Evolutionary conservation across 345 rosid genomes (phyloP), one percentile per base, ranked within the genome.

Genomic region (Passiflora organensis): DNA sequence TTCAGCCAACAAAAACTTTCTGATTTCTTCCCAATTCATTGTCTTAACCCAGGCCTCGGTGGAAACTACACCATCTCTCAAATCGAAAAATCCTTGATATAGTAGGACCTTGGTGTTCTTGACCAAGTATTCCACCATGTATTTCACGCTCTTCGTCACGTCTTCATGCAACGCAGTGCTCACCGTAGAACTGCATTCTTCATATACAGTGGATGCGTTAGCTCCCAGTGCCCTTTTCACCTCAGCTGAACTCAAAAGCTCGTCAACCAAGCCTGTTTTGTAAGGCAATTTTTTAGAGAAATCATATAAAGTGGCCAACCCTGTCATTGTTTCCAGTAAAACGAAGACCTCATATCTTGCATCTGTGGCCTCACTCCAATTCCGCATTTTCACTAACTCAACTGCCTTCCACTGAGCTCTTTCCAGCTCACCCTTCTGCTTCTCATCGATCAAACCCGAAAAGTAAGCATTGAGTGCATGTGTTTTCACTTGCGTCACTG

Each of bases 231-330:
- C 45, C 44, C 15, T 22, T 34, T 48, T 58, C 13, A 13, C 54
- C 0, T 47, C 53, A 8, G 15, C 44, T 25, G 64, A 32, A 53
- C 60, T 76, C 17, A 85, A 13, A 14, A 83, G 64, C 28, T 54
- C 62, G 6, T 52, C 67, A 4, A 85, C 91, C 6, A 62, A 69
- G n/a, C 41, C 32, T 10, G 79, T 62, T 45, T 71, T 57, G 67
- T 85, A 85, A 4, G 83, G 88, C 1, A 1, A 45, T 59, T 56
- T 58, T 54, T 77, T 67, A 0, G 63, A 72, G 47, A 71, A 78
- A 61, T 88, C 91, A 55, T 66, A 80, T 13, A 82, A 59, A 52
- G 88, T 88, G n/a, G 94, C 82, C 13, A 88, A 70, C 50, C 88
- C 90, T 0, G 90, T 85, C 86, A 80, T 76, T 71, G 70, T 72